Base-by-base conservation (phyloP, 1,284 basidiomycete species). In the Tremellales sp. region DNA sequence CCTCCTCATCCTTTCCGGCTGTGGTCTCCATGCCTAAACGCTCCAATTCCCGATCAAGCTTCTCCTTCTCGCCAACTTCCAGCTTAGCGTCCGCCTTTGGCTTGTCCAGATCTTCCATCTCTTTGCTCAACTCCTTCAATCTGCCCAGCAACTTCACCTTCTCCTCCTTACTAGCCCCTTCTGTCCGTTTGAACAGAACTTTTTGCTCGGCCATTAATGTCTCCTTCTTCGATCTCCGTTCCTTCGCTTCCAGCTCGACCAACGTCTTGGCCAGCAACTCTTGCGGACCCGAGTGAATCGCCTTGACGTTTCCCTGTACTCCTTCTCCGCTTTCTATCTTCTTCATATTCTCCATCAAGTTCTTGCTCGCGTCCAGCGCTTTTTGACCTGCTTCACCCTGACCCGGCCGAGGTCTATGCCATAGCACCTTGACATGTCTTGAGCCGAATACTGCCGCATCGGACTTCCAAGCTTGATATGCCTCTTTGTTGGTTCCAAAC, bases 371-470 rank as follows among this genome's bases (percentile, higher is more conserved):
- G 27, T 87, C 88, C 43, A 93, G 75, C 74, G 85, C 81, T 57
- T 84, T 80, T 47, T 82, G 76, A 1, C 89, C 89, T 15, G 77
- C 79, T 55, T 82, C 82, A 13, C 89, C 89, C 61, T 90, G 86
- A 0, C 89, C 90, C 48, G 86, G 87, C 80, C 90, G 82, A 3
- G 90, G 90, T 58, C 85, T 79, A 76, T 93, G 90, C 90, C 90
- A 93, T 61, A 91, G 87, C 36, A 93, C 80, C 72, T 94, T 96
- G 60, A 97, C 91, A 68, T 97, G 97, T 36, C 93, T 83, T 62
- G 92, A 93, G 15, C 84, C 84, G 66, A 97, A 96, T 23, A 97
- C 86, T 15, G 91, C 90, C 53, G 94, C 90, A 67, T 94, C 89
- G 23, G 84, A 85, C 69, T 87, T 88, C 86, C 93, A 92, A 0